Base-by-base conservation (phyloP, 768 basidiomycete genomes). In the Cytidiella melzeri region DNA sequence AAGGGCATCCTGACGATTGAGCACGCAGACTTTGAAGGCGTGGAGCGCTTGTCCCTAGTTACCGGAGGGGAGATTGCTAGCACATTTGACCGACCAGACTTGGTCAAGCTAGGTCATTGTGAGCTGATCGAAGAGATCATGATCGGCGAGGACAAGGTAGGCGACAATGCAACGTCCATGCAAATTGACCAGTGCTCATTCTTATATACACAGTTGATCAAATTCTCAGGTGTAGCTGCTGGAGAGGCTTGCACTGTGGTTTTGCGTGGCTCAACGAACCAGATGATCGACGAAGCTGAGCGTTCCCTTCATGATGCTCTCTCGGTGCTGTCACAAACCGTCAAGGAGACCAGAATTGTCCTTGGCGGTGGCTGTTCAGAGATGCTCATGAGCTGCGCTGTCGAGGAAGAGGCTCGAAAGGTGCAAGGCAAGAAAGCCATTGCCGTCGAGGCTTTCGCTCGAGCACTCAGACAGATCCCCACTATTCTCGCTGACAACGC, bases 281-380 rank as follows among this genome's bases (percentile, higher is more conserved):
- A 99, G 65, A 99, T 99, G 95, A 87, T 99, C 21, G 96, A 98
- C 59, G 96, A 99, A 66, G 96, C 96, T 1, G 96, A 98, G 61
- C 86, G 96, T 10, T 98, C 95, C 1, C 72, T 99, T 40, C 96
- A 98, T 62, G 96, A 99, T 57, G 96, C 96, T 3, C 84, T 99
- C 9, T 95, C 92, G 0, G 96, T 99, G 3, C 76, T 99, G 13
- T 95, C 94, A 13, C 96, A 99, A 62, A 98, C 95, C 0, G 92
- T 96, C 54, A 94, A 92, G 70, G 96, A 99, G 74, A 95, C 95
- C 1, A 79, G 96, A 34, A 79, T 91, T 2, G 88, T 92, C 2
- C 83, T 98, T 24, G 96, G 96, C 3, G 96, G 96, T 42, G 96
- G 96, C 25, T 99, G 96, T 67, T 84, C 93, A 1, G 96, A 99